Evolutionary conservation across 1,139 yeast species (phyloP), one percentile per base, ranked within the genome.

Genomic region (Yamadazyma membranifaciens): DNA sequence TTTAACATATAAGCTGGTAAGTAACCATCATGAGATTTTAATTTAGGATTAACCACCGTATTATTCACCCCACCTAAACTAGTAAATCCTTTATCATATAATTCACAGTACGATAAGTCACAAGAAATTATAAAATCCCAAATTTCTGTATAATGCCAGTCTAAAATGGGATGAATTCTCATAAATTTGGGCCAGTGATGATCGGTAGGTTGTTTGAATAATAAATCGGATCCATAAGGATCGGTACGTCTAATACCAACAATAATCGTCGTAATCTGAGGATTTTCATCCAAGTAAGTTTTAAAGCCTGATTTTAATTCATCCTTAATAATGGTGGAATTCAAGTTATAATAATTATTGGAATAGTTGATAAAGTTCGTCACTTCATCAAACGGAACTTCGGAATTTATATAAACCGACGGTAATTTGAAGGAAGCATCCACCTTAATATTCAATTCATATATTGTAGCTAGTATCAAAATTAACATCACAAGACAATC

Each of bases 111-210:
- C 1, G 69, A 68, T 16, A 83, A 63, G 25, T 70, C 54, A 34
- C 78, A 60, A 2, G 67, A 71, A 29, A 76, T 56, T 41, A 85
- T 65, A 48, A 78, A 76, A 50, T 77, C 82, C 96, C 96, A 88
- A 3, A 88, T 72, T 44, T 87, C 87, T 22, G 73, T 75, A 51
- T 85, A 87, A 34, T 75, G 75, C 96, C 96, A 88, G 40, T 85
- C 84, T 37, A 88, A 68, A 10, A 88, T 83, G 0, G 96, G 96
- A 53, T 87, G 92, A 9, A 87, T 70, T 35, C 96, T 65, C 48
- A 81, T 61, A 56, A 88, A 88, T 30, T 68, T 65, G n/a, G 96
- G 96, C 96, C 96, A 88, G 39, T 87, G 80, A 46, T 80, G 83
- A 56, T 88, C 96, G 0, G 96, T 88, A 31, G 54, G 58, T 52